phyloP scores from a whole-genome alignment of 345 rosid genomes.

The Conringia planisiliqua region DNA sequence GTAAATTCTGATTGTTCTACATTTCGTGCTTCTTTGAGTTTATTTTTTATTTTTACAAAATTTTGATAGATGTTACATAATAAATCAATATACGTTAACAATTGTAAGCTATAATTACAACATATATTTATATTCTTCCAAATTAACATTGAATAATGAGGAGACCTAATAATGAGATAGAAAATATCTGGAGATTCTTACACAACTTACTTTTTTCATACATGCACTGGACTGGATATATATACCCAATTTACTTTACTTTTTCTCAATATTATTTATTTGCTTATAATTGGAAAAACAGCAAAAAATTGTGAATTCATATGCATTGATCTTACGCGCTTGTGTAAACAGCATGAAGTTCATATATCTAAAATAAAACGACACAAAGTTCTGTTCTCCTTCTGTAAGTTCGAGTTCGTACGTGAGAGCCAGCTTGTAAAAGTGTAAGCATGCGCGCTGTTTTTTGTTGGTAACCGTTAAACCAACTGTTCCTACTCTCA shows the following conservation, averaged over 20 bases:
- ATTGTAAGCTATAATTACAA: background rate
- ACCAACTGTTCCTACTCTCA: slow-evolving; percentile 6
- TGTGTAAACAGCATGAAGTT: background rate
- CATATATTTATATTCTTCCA: background rate
- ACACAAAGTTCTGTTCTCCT: slow-evolving; percentile 6
- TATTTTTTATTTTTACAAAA: background rate
- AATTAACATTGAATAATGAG: background rate
- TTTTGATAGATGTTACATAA: background rate
- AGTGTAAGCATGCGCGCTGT: slow-evolving; percentile 24
- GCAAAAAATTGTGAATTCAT: background rate
- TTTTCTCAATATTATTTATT: background rate
- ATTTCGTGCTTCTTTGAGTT: background rate
- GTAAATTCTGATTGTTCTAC: background rate
- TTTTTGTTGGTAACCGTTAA: slow-evolving; percentile 18
- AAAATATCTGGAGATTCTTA: background rate
- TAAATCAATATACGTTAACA: background rate
- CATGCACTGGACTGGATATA: background rate
- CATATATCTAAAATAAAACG: background rate
- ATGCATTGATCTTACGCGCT: background rate
- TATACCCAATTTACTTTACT: background rate
- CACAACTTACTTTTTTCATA: background rate
- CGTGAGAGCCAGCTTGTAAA: slow-evolving; percentile 18
- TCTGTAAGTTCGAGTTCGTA: background rate
- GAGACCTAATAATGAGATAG: background rate
- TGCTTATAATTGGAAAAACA: background rate